Percentiles rank a stretch among this genome's conserved stretches.
These are phyloP conservation scores for Arthrobotrys iridis DNA, from an alignment of 2,329 filamentous ascomycete genomes.

Conservation along the genomic window DNA sequence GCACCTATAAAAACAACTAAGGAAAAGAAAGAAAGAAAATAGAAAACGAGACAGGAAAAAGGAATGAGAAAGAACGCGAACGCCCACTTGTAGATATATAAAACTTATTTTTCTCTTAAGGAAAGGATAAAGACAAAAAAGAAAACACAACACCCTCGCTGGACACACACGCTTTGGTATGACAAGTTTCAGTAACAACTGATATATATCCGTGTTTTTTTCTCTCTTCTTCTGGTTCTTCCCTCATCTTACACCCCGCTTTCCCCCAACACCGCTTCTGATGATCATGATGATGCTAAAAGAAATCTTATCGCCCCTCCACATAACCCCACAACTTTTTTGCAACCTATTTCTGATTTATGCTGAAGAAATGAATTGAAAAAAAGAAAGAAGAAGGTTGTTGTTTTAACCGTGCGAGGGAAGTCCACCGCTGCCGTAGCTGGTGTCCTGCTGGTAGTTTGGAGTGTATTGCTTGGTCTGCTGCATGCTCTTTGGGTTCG, in stretches of 20 bases:
- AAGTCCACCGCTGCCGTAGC: constrained; percentile 52
- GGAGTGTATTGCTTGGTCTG: constrained; percentile 50
- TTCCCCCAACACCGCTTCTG: too few relatives aligned
- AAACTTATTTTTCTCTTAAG: neutral
- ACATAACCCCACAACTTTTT: neutral
- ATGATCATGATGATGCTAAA: too few relatives aligned
- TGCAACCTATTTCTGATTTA: neutral
- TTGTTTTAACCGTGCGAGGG: constrained; percentile 49
- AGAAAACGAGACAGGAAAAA: neutral
- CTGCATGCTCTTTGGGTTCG: constrained; percentile 55
- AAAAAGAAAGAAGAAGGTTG: too few relatives aligned
- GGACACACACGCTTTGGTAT: too few relatives aligned
- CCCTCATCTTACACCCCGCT: neutral
- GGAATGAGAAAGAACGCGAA: constrained; percentile 10
- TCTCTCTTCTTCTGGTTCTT: neutral
- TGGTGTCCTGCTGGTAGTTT: constrained; percentile 49
- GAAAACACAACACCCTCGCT: neutral
- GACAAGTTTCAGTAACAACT: too few relatives aligned
- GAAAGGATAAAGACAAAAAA: neutral
- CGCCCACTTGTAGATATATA: constrained; percentile 1
- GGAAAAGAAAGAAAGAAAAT: constrained; percentile 1
- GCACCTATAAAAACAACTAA: constrained; percentile 1
- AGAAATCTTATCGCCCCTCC: neutral
- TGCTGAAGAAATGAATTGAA: neutral
- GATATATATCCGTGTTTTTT: too few relatives aligned